These are phyloP conservation scores for Phylloporus rhodoxanthus DNA, from an alignment of 768 basidiomycete genomes.

Conservation along the genomic window DNA sequence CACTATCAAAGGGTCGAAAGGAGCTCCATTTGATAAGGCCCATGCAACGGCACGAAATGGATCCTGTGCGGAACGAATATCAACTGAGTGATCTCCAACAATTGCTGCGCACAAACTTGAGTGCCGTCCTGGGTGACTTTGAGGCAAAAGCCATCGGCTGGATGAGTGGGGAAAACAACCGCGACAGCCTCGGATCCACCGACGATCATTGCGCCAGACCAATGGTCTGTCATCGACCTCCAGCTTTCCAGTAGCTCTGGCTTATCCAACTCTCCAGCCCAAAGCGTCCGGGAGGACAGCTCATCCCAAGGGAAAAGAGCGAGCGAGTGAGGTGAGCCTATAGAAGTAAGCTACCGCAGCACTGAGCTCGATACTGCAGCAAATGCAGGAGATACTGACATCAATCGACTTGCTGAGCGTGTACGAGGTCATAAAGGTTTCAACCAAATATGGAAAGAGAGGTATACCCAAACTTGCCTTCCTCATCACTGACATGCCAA, in stretches of 20 bases:
- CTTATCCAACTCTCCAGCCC: constrained; percentile 30
- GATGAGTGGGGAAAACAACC: constrained; percentile 31
- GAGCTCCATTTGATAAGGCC: constrained; percentile 42
- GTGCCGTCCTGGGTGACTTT: constrained; percentile 29
- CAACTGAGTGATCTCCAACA: not conserved
- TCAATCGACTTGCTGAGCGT: constrained; percentile 37
- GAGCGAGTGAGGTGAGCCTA: constrained; percentile 30
- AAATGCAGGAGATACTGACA: constrained; percentile 34
- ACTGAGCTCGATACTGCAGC: constrained; percentile 11
- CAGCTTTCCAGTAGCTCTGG: constrained; percentile 36
- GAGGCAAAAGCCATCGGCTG: constrained; percentile 25
- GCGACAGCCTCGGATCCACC: constrained; percentile 36
- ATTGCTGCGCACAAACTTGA: constrained; percentile 12
- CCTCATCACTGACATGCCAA: constrained; percentile 15
- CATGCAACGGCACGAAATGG: constrained; percentile 45
- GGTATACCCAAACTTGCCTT: not conserved
- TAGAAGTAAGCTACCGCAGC: constrained; percentile 30
- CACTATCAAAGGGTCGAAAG: constrained; percentile 54
- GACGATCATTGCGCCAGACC: constrained; percentile 48
- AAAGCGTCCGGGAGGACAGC: constrained; percentile 36
- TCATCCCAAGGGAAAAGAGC: constrained; percentile 42
- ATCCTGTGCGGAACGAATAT: constrained; percentile 15
- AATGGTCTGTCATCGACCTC: constrained; percentile 42
- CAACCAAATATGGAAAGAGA: constrained; percentile 21
- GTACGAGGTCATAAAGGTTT: constrained; percentile 30